Conservation (phyloP, 163 green algal species). For the Scenedesmus sp. region DNA sequence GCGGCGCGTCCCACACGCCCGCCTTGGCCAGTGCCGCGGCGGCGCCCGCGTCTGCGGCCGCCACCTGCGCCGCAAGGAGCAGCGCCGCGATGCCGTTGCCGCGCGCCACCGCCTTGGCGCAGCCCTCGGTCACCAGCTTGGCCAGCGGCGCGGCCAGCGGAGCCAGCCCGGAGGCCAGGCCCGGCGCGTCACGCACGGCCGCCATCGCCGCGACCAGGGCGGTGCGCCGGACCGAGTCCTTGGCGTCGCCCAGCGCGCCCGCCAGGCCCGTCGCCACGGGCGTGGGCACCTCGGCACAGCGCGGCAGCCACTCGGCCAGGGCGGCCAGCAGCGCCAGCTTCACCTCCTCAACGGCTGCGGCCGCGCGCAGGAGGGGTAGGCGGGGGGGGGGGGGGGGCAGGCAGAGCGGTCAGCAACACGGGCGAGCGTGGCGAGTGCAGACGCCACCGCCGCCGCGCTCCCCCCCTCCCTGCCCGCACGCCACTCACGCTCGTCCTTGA, state of each 20-base stretch:
- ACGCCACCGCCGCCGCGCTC: neutral
- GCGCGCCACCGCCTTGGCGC: slow-evolving; percentile 68
- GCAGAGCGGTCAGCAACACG: too few species aligned
- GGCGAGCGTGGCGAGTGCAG: neutral
- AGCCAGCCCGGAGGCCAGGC: slow-evolving; percentile 1
- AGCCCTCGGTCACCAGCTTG: slow-evolving; percentile 65
- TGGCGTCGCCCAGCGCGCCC: slow-evolving; percentile 51
- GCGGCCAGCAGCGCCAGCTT: slow-evolving; percentile 62
- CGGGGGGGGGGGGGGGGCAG: too few species aligned
- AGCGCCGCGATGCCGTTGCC: slow-evolving; percentile 70
- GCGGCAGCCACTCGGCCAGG: slow-evolving; percentile 70
- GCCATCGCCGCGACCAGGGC: slow-evolving; percentile 50
- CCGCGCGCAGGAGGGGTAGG: too few species aligned
- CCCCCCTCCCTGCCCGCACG: neutral
- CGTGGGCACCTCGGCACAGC: neutral
- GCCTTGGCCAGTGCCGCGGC: slow-evolving; percentile 47
- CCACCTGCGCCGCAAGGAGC: slow-evolving; percentile 56
- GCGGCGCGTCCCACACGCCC: slow-evolving; percentile 57
- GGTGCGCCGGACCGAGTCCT: slow-evolving; percentile 61
- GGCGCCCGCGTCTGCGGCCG: slow-evolving; percentile 44
- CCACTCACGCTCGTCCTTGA: slow-evolving; percentile 70
- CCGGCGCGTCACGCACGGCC: slow-evolving; percentile 20
- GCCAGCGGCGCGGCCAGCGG: slow-evolving; percentile 49
- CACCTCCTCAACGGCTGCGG: slow-evolving; percentile 81
- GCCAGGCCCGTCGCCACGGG: slow-evolving; percentile 15